These are phyloP conservation scores for Solanum ossicruentum DNA, from an alignment of 257 asterid species.

Conservation along the genomic window DNA sequence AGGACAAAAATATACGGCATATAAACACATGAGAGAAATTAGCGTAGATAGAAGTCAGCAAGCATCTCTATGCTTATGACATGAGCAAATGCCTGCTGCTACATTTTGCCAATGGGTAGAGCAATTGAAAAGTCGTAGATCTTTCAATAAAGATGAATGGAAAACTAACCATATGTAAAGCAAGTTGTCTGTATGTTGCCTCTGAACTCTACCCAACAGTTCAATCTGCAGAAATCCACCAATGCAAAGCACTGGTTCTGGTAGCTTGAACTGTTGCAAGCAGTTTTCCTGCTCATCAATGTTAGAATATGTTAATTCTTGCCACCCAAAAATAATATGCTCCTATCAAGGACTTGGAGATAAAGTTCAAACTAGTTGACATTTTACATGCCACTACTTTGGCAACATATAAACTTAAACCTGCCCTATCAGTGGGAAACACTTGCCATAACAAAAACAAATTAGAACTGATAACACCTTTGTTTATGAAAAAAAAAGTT, in stretches of 20 bases:
- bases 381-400: background rate
- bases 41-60: background rate
- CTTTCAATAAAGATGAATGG: background rate
- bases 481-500: background rate
- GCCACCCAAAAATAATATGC: background rate
- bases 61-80: background rate
- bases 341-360: background rate
- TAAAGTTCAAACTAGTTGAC: background rate
- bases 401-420: background rate
- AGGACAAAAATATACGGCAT: background rate
- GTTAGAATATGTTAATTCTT: background rate
- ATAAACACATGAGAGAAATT: background rate
- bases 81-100: background rate
- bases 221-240: conserved; percentile 75
- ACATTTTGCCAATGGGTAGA: background rate
- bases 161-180: conserved; percentile 63
- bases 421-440: background rate
- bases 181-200: conserved; percentile 42
- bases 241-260: conserved; percentile 63
- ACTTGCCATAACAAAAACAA: background rate
- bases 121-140: background rate
- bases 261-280: conserved; percentile 70
- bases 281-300: conserved; percentile 42
- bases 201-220: conserved; percentile 61
- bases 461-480: background rate